Evolutionary conservation across 257 asterid species (phyloP).

Genomic region (Coffea canephora): DNA sequence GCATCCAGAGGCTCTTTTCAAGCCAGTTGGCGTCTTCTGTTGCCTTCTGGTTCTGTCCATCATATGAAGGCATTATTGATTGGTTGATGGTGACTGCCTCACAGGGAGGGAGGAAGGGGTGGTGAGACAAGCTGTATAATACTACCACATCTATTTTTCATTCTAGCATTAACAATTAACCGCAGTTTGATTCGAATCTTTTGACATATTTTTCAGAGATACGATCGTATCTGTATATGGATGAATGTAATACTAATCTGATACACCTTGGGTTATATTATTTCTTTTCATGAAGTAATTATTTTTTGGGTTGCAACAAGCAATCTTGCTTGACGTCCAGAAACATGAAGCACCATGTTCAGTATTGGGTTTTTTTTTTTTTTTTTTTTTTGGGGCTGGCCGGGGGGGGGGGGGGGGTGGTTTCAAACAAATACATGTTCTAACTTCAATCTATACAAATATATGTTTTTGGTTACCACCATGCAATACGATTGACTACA

Average conservation of each 20-base stretch:
- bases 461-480: background rate
- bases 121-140: too few species aligned
- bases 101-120: too few species aligned
- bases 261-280: background rate
- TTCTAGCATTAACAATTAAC: background rate
- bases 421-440: background rate
- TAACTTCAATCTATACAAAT: background rate
- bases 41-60: too few species aligned
- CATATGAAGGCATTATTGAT: background rate
- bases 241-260: background rate
- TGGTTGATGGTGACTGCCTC: background rate
- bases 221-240: background rate
- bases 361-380: too few species aligned
- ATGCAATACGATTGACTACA: background rate
- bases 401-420: too few species aligned
- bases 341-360: conserved; percentile 2
- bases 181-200: background rate
- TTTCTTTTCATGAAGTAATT: background rate
- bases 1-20: too few species aligned
- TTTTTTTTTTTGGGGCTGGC: too few species aligned
- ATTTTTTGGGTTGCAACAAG: background rate
- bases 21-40: too few species aligned
- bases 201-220: conserved; percentile 1
- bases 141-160: too few species aligned
- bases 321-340: conserved; percentile 9